These are phyloP conservation scores for Aspergillus sp. DNA, from an alignment of 2,329 filamentous ascomycete genomes.

Conservation along the genomic window DNA sequence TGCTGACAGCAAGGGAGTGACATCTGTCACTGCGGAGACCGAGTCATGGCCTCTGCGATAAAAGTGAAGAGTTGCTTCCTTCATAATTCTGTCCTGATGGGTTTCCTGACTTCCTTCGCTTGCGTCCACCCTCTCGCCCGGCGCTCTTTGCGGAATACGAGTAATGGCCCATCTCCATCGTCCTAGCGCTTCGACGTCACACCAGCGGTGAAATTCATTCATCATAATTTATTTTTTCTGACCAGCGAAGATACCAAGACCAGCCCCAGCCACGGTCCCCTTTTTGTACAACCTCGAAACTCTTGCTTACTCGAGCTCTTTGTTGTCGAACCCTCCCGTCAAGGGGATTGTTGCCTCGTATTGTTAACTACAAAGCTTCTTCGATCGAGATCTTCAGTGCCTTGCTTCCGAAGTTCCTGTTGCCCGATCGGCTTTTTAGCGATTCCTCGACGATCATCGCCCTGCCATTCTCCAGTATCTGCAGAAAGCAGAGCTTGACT, in stretches of 20 bases:
- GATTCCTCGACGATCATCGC: not conserved
- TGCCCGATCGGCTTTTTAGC: not conserved
- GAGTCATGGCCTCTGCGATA: constrained; percentile 4
- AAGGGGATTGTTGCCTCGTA: not conserved
- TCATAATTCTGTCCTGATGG: not conserved
- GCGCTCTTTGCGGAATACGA: not conserved
- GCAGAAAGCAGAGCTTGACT: not conserved
- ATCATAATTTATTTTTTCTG: not conserved
- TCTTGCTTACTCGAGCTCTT: not conserved
- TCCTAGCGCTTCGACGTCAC: constrained; percentile 11
- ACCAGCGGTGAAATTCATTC: constrained; percentile 8
- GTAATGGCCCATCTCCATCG: not conserved
- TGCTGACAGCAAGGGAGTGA: not conserved
- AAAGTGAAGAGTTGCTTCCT: not conserved
- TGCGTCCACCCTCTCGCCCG: not conserved
- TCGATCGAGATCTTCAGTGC: not conserved
- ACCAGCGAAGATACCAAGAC: not conserved
- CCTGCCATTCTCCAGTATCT: constrained; percentile 4
- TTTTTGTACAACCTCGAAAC: constrained; percentile 2
- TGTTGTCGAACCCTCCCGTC: not conserved
- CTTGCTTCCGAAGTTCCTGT: not conserved
- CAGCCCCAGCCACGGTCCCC: constrained; percentile 5
- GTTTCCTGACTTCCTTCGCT: not conserved
- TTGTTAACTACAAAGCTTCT: not conserved
- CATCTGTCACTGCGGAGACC: not conserved